Base-by-base conservation (phyloP, 257 asterid species). In the Petrea volubilis region DNA sequence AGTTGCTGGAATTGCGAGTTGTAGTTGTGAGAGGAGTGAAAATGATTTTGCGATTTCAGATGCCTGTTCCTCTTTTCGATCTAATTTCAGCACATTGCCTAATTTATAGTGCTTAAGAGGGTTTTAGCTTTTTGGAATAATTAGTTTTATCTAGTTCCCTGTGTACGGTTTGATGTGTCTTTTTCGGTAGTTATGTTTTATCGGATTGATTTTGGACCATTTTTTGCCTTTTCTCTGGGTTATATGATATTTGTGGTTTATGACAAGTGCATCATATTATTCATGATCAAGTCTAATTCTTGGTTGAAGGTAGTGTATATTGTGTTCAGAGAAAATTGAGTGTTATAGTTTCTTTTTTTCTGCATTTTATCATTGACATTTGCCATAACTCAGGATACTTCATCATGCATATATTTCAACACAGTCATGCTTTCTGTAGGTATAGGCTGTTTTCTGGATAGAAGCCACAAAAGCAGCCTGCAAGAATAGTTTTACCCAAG, bases 401-500 rank as follows among this genome's bases (percentile, higher is more conserved):
- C 71, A 40, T 25, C 14, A n/a, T 64, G 44, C 50, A 8, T 36
- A 47, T 41, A 28, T 31, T 25, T 21, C 27, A n/a, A 31, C 17
- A 12, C 10, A 66, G 34, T 59, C 23, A 21, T 73, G 55, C 0
- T 62, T 41, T 66, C 11, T 65, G 69, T 43, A 46, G 66, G 52
- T 60, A 36, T 78, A 64, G 43, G 60, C 64, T 20, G 61, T 52
- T 69, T 74, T 49, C 51, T 57, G 58, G 66, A 64, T 58, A 4
- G 36, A 56, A 59, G 62, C 29, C 50, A 51, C 65, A 53, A 55
- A 40, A 60, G 18, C 36, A 41, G 67, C 72, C 69, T 67, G 67
- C 27, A 66, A 53, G 65, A 34, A 2, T 60, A 70, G 8, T 56
- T 53, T 38, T 73, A 46, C 57, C 31, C 29, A 7, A 51, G 34